Conservation (phyloP, 371 early-diverging fungal genomes). For the Actinomortierella wolfii region DNA sequence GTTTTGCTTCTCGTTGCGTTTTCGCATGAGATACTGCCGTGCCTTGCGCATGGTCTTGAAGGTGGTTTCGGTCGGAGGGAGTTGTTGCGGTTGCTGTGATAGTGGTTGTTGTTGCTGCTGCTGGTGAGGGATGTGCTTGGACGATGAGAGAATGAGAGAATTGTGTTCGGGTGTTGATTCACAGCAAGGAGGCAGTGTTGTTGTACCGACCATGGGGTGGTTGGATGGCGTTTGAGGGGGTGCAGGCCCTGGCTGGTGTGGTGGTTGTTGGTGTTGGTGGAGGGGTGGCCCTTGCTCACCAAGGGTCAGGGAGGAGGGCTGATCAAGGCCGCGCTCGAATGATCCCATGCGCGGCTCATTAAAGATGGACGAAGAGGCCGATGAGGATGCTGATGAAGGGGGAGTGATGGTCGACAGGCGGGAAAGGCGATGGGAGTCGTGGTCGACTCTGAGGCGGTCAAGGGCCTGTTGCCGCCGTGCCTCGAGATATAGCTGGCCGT, state of each 20-base stretch:
- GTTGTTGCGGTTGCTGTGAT: background rate
- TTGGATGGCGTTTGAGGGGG: no score
- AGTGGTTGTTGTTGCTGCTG: background rate
- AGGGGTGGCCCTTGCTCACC: background rate
- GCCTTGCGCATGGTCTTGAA: background rate
- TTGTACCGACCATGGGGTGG: no score
- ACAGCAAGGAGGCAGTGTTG: no score
- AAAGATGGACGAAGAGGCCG: constrained; percentile 38
- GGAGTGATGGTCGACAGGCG: constrained; percentile 47
- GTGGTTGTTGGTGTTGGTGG: background rate
- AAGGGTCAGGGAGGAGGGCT: background rate
- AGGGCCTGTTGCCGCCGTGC: constrained; percentile 29
- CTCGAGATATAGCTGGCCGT: constrained; percentile 40
- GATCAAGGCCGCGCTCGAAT: background rate
- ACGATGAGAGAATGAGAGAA: no score
- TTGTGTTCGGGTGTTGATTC: no score
- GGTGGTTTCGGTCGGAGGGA: background rate
- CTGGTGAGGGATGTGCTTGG: constrained; percentile 1
- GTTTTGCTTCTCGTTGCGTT: constrained; percentile 9
- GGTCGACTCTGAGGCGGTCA: constrained; percentile 14
- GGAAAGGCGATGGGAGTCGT: constrained; percentile 24
- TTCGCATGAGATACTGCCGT: background rate
- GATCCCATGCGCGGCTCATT: constrained; percentile 7
- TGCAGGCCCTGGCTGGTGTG: no score
- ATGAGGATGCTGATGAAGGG: constrained; percentile 36